A percentile compares a stretch with the other conserved stretches of the same genome.
Evolutionary conservation across 441 rosid genomes (phyloP).

Genomic region (Populus hybrid): DNA sequence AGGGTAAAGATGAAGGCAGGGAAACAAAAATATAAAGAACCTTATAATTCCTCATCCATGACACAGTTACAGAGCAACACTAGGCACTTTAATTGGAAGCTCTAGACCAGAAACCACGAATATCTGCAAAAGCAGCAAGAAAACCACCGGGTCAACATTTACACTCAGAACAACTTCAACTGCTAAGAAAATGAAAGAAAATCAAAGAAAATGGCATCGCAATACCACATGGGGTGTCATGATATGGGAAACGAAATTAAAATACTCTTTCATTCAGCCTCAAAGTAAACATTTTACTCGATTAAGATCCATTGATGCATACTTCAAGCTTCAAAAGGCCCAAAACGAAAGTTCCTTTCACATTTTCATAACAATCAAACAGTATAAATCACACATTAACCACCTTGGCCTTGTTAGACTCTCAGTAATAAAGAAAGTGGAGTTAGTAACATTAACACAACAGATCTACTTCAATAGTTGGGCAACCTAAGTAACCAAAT

Average conservation of each 20-base stretch:
- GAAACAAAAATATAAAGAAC: not conserved
- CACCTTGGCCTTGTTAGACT: not conserved
- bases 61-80: not conserved
- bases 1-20: not conserved
- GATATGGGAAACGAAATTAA: too few relatives aligned
- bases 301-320: too few relatives aligned
- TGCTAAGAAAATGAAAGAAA: conserved; percentile 19
- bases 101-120: conserved; percentile 15
- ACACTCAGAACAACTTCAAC: conserved; percentile 3
- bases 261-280: too few relatives aligned
- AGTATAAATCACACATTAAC: conserved; percentile 3
- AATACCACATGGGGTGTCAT: not conserved
- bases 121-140: conserved; percentile 32
- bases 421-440: not conserved
- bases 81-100: conserved; percentile 15
- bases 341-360: too few relatives aligned
- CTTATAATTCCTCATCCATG: not conserved
- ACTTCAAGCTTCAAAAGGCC: too few relatives aligned
- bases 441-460: not conserved
- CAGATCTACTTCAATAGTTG: conserved; percentile 23
- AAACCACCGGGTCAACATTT: conserved; percentile 8
- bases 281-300: too few relatives aligned
- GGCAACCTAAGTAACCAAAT: not conserved
- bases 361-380: conserved; percentile 20
- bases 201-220: conserved; percentile 14